Evolutionary conservation across 2,329 filamentous ascomycete genomes (phyloP).

Genomic region (Rhinocladiella mackenziei): DNA sequence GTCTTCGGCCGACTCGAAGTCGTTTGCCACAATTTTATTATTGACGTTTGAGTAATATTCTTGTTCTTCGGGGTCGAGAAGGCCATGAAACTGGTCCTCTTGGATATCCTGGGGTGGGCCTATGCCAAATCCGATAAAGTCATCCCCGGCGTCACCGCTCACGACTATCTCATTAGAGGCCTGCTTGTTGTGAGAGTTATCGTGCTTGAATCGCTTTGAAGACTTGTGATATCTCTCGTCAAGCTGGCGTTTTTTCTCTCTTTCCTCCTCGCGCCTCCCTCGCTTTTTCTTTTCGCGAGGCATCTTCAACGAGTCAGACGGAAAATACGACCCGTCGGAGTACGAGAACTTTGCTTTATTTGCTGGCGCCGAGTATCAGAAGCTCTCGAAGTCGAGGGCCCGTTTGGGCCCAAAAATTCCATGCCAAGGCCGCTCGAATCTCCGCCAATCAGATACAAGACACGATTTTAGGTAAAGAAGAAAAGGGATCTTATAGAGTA

Average conservation of each 20-base stretch:
- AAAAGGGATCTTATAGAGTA: too few relatives aligned
- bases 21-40: constrained; percentile 82
- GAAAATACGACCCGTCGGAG: too few relatives aligned
- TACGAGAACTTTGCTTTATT: too few relatives aligned
- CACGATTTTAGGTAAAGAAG: too few relatives aligned
- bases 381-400: too few relatives aligned
- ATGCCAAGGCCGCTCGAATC: too few relatives aligned
- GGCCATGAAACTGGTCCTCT: constrained; percentile 81
- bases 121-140: constrained; percentile 41
- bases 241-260: constrained; percentile 36
- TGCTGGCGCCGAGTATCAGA: too few relatives aligned
- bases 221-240: constrained; percentile 36
- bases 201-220: constrained; percentile 40
- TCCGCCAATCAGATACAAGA: too few relatives aligned
- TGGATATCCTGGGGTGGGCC: constrained; percentile 18
- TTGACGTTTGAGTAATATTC: constrained; percentile 92
- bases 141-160: constrained; percentile 30
- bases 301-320: too few relatives aligned
- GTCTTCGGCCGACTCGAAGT: constrained; percentile 74
- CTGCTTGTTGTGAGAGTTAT: constrained; percentile 26
- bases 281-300: constrained; percentile 47
- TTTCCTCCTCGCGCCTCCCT: constrained; percentile 41
- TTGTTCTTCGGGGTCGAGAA: constrained; percentile 88
- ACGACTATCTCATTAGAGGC: constrained; percentile 22
- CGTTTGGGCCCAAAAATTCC: too few relatives aligned